Evolutionary conservation across 106 monocot species (phyloP).

Genomic region (Alisma plantagoaquatica): DNA sequence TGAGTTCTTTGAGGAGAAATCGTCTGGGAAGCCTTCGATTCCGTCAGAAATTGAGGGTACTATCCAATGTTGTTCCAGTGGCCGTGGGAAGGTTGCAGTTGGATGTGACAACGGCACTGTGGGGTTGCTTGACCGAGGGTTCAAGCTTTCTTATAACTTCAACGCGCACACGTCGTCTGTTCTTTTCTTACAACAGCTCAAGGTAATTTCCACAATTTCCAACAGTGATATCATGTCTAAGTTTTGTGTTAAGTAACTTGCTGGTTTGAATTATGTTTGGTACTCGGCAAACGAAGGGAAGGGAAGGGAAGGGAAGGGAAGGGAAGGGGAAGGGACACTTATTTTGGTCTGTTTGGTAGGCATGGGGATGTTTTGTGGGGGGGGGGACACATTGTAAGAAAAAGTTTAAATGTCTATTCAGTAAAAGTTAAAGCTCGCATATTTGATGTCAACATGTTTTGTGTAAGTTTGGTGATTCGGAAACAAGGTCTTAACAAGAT

Average conservation of each 20-base stretch:
- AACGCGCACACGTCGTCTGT: conserved; percentile 65
- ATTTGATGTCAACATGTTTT: too few species aligned
- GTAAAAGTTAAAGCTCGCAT: too few species aligned
- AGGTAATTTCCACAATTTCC: conserved; percentile 25
- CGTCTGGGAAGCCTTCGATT: conserved; percentile 37
- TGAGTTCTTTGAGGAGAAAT: conserved; percentile 98
- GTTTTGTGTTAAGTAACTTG: background rate
- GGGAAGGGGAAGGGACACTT: background rate
- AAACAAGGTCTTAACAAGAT: too few species aligned
- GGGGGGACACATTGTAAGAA: background rate
- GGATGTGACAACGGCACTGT: conserved; percentile 80
- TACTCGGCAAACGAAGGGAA: too few species aligned
- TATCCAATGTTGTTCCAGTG: conserved; percentile 62
- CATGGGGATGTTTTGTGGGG: background rate
- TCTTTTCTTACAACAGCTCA: conserved; percentile 83
- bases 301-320: too few species aligned
- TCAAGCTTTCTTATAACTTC: conserved; percentile 61
- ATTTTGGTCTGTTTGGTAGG: background rate
- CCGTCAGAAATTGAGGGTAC: conserved; percentile 43
- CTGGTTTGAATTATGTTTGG: background rate
- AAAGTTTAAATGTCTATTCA: too few species aligned
- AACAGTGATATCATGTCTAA: background rate
- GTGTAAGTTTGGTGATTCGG: too few species aligned
- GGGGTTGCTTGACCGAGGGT: conserved; percentile 61
- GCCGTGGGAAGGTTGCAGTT: conserved; percentile 56